Evolutionary conservation across 2,329 filamentous ascomycete genomes (phyloP).

Genomic region (Penicillium aurantiogriseum): DNA sequence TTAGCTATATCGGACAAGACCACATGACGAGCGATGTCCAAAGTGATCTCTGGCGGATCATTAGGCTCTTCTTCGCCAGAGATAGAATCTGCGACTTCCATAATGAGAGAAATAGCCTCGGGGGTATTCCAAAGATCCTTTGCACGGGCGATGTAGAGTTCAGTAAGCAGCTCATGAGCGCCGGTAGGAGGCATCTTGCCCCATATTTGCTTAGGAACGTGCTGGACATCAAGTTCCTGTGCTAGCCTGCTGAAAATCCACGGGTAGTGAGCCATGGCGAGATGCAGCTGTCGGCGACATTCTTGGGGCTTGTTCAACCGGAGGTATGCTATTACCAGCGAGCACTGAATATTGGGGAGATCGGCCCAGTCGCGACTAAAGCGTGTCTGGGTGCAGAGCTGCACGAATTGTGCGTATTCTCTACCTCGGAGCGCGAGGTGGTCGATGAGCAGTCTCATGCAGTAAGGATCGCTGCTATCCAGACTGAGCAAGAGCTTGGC

Average conservation of each 20-base stretch:
- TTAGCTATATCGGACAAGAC: constrained; percentile 72
- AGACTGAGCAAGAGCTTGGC: constrained; percentile 77
- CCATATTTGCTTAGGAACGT: constrained; percentile 78
- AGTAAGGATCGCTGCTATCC: constrained; percentile 77
- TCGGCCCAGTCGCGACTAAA: constrained; percentile 53
- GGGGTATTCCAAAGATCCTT: constrained; percentile 86
- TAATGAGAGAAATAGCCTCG: constrained; percentile 66
- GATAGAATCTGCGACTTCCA: constrained; percentile 63
- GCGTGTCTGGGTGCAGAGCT: constrained; percentile 58
- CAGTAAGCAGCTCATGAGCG: constrained; percentile 66
- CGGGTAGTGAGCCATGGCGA: constrained; percentile 70
- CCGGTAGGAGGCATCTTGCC: constrained; percentile 66
- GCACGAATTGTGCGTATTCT: constrained; percentile 72
- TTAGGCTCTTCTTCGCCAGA: constrained; percentile 41
- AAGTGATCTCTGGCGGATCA: constrained; percentile 48
- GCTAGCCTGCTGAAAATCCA: constrained; percentile 84
- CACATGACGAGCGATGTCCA: constrained; percentile 69
- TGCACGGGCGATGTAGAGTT: constrained; percentile 71
- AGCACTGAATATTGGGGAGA: constrained; percentile 72
- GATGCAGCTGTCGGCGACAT: constrained; percentile 63
- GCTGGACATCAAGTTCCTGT: constrained; percentile 73
- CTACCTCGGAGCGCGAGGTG: constrained; percentile 78
- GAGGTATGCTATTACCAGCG: constrained; percentile 71
- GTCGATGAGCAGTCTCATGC: constrained; percentile 76
- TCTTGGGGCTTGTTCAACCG: constrained; percentile 65